A percentile compares a stretch with the other conserved stretches of the same genome.
phyloP scores from a whole-genome alignment of 2,329 filamentous ascomycete genomes.

The Arachnomyces sp. region DNA sequence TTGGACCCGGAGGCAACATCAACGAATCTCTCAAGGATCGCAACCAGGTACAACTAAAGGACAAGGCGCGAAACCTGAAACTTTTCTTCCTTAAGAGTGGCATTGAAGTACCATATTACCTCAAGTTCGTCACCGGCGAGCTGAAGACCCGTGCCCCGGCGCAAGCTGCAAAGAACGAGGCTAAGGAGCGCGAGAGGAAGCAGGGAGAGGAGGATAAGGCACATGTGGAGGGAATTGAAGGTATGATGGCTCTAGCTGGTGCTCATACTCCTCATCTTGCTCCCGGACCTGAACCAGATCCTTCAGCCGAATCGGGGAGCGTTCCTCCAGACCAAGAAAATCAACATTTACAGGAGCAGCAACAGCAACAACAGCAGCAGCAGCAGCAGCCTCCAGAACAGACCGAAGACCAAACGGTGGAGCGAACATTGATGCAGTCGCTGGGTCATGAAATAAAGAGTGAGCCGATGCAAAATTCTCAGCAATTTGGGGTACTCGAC shows the following conservation, averaged over 20 bases:
- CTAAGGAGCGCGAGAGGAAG: slow-evolving; percentile 39
- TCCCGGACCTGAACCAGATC: slow-evolving; percentile 23
- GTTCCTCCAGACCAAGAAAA: slow-evolving; percentile 25
- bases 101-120: slow-evolving; percentile 80
- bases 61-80: slow-evolving; percentile 85
- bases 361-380: slow-evolving; percentile 6
- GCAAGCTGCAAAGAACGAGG: slow-evolving; percentile 43
- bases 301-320: slow-evolving; percentile 26
- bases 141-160: slow-evolving; percentile 76
- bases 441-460: slow-evolving; percentile 35
- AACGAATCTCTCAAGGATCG: slow-evolving; percentile 79
- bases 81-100: slow-evolving; percentile 87
- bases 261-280: slow-evolving; percentile 29
- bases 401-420: slow-evolving; percentile 33
- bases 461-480: slow-evolving; percentile 20
- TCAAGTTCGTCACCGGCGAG: slow-evolving; percentile 83
- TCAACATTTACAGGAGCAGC: slow-evolving; percentile 3
- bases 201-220: slow-evolving; percentile 41
- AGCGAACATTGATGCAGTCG: slow-evolving; percentile 39
- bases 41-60: slow-evolving; percentile 86
- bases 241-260: slow-evolving; percentile 41
- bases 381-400: slow-evolving; percentile 7
- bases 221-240: slow-evolving; percentile 41
- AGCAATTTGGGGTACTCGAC: slow-evolving; percentile 15
- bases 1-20: slow-evolving; percentile 70